Conservation (phyloP, 805 yeast species). For the Saccharomycopsis vini region DNA sequence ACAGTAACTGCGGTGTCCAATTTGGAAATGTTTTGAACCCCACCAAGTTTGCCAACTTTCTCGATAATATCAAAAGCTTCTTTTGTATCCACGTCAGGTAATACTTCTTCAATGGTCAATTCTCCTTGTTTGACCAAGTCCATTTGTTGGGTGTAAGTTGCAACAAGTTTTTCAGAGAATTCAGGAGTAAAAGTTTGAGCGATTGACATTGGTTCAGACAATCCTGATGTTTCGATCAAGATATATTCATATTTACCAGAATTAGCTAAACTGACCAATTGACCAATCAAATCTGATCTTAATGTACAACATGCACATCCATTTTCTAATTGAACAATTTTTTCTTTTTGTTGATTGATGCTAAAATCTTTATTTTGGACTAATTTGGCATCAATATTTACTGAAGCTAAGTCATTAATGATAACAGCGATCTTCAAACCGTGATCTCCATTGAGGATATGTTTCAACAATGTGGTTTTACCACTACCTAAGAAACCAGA, state of each 20-base stretch:
- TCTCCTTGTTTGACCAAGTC: slow-evolving; percentile 14
- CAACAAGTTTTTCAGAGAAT: slow-evolving; percentile 29
- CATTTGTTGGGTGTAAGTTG: slow-evolving; percentile 13
- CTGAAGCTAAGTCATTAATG: slow-evolving; percentile 36
- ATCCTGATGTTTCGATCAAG: slow-evolving; percentile 39
- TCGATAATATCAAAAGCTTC: slow-evolving; percentile 22
- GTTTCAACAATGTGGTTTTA: slow-evolving; percentile 38
- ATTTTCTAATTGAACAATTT: slow-evolving; percentile 36
- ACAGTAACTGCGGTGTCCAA: slow-evolving; percentile 41
- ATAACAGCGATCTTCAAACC: slow-evolving; percentile 37
- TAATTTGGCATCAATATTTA: slow-evolving; percentile 37
- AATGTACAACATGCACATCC: slow-evolving; percentile 43
- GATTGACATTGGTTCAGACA: slow-evolving; percentile 42
- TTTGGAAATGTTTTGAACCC: slow-evolving; percentile 31
- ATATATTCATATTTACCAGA: slow-evolving; percentile 33
- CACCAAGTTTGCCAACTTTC: slow-evolving; percentile 28
- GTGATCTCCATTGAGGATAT: slow-evolving; percentile 32
- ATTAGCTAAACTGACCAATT: slow-evolving; percentile 30
- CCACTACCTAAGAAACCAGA: slow-evolving; percentile 42
- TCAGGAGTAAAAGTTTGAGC: slow-evolving; percentile 41
- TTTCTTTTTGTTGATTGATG: slow-evolving; percentile 27
- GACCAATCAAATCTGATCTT: slow-evolving; percentile 38
- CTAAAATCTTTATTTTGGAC: slow-evolving; percentile 27
- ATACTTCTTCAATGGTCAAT: slow-evolving; percentile 8
- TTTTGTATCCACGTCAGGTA: slow-evolving; percentile 9